phyloP scores from a whole-genome alignment of 1,284 basidiomycete species.

The Cystobasidium slooffiae region DNA sequence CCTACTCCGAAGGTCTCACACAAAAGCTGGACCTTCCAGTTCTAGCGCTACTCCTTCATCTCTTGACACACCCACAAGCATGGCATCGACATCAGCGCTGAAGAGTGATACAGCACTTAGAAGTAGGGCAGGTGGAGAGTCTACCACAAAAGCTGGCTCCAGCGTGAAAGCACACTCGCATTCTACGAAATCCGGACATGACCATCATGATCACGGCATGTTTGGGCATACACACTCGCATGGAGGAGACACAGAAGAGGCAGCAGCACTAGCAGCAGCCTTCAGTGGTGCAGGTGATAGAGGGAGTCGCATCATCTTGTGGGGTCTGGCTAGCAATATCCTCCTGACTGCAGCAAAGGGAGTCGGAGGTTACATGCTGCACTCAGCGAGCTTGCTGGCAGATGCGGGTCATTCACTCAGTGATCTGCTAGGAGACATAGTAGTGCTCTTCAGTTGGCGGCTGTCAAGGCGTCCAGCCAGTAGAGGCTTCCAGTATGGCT shows the following conservation, averaged over 20 bases:
- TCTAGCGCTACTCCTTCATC: not conserved
- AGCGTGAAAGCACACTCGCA: constrained; percentile 14
- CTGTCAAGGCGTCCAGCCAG: constrained; percentile 80
- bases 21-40: constrained; percentile 9
- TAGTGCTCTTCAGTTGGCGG: constrained; percentile 89
- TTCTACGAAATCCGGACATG: constrained; percentile 39
- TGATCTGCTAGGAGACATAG: constrained; percentile 87
- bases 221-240: constrained; percentile 51
- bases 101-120: not conserved
- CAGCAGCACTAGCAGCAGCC: constrained; percentile 55
- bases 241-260: constrained; percentile 55
- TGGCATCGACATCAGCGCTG: constrained; percentile 12
- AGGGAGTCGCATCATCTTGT: constrained; percentile 57
- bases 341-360: constrained; percentile 83
- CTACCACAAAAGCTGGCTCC: not conserved
- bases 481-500: constrained; percentile 74
- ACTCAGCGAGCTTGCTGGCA: constrained; percentile 77
- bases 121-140: not conserved
- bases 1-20: constrained; percentile 13
- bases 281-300: constrained; percentile 55
- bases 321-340: constrained; percentile 82
- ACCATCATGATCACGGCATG: constrained; percentile 46
- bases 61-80: constrained; percentile 1
- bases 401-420: constrained; percentile 94
- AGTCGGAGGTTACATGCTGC: constrained; percentile 54